Conservation (phyloP, 192 early-diverging fungal genomes). For the Podila epigama region DNA sequence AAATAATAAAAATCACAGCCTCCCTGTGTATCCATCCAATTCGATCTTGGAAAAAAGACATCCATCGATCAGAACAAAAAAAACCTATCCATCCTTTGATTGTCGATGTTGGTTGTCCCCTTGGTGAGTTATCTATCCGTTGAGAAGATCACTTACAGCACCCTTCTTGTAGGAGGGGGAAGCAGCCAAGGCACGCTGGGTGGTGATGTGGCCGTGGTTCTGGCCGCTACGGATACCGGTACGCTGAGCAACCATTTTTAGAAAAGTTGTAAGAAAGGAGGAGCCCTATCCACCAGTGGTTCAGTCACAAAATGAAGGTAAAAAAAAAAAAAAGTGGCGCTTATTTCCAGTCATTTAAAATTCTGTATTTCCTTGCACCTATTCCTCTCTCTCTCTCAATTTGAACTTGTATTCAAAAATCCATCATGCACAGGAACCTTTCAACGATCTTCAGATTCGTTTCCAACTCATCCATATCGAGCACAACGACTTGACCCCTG, state of each 20-base stretch:
- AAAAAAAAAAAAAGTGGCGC: no score
- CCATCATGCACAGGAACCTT: neutral
- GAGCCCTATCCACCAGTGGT: no score
- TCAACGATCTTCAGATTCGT: constrained; percentile 13
- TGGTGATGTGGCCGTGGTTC: constrained; percentile 94
- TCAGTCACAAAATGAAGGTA: no score
- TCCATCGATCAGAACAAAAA: constrained; percentile 1
- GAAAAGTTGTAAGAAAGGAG: constrained; percentile 1
- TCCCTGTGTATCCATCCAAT: neutral
- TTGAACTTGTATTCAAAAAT: no score
- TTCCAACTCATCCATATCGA: constrained; percentile 8
- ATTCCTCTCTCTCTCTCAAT: neutral
- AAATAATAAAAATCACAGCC: no score
- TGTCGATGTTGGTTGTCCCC: neutral
- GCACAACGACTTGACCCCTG: constrained; percentile 8
- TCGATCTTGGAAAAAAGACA: neutral
- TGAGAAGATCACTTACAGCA: constrained; percentile 15
- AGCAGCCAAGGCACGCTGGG: constrained; percentile 69
- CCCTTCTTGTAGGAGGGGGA: constrained; percentile 86
- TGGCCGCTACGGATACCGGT: constrained; percentile 89
- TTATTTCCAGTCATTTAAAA: neutral
- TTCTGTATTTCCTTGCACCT: neutral
- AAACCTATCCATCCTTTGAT: no score
- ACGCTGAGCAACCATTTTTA: constrained; percentile 55
- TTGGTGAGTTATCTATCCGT: neutral